Evolutionary conservation across 768 basidiomycete species (phyloP), one percentile per base, ranked within the genome.

Genomic region (Boletus speciosus): DNA sequence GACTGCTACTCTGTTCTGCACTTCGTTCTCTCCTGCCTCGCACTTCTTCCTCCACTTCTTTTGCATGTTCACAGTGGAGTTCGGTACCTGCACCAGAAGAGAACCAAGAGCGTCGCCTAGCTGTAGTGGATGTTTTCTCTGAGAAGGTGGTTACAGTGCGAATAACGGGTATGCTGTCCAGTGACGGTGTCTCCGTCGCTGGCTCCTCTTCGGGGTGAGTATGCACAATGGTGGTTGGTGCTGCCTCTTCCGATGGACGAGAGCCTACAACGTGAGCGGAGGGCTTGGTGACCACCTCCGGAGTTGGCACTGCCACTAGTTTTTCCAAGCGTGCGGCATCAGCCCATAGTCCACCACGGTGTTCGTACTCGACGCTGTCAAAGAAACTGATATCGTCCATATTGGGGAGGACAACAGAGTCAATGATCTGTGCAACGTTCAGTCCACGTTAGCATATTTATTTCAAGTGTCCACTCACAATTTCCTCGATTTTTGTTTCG

Each of bases 301-400:
- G 54, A n/a, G 38, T 29, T 16, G 57, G 42, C 9, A 43, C 23
- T 23, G 56, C 6, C 60, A 65, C 47, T 16, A 60, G 57, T 23
- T 57, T 63, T 46, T 77, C 77, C 29, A 61, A 72, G 31, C 85
- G 77, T 4, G 73, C 78, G 8, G 93, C 87, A 58, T 93, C 90
- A 8, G 82, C 77, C 81, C 88, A 98, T 59, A 99, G 89, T 7
- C 95, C 96, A 42, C 95, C 96, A 36, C 96, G 85, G 53, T 81
- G 85, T 47, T 66, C 61, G 62, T 81, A 86, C 3, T 66, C 62
- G 4, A 64, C 64, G 35, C 88, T 95, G 68, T 97, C 89, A 67
- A 96, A 98, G 79, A 94, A 98, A 12, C 94, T 79, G 55, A 98
- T 89, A 64, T 99, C 97, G 69, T 99, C 97, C 93, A 98, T 97